phyloP scores from a whole-genome alignment of 768 basidiomycete species.

The Fibroporia radiculosa region DNA sequence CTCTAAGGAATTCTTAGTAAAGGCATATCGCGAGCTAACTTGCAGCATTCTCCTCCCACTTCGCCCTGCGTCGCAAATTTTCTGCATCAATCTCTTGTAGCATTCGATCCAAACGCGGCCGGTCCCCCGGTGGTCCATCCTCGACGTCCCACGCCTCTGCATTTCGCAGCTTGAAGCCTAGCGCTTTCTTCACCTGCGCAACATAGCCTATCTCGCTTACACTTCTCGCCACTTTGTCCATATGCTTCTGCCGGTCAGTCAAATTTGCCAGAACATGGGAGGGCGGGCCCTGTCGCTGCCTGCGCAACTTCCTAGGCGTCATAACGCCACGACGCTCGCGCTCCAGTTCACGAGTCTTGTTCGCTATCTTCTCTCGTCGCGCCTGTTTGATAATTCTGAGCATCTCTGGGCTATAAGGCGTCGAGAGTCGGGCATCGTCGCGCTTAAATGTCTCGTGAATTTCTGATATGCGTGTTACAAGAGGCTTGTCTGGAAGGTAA shows the following conservation, averaged over 20 bases:
- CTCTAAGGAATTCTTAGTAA: too few relatives aligned
- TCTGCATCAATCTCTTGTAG: conserved; percentile 22
- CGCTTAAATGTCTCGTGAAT: conserved; percentile 29
- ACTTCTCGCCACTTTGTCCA: conserved; percentile 43
- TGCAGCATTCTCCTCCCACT: not conserved
- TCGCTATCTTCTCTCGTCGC: conserved; percentile 48
- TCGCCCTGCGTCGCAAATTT: conserved; percentile 18
- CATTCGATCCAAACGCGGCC: conserved; percentile 20
- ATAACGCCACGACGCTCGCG: conserved; percentile 63
- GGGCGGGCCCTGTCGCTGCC: conserved; percentile 52
- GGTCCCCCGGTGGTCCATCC: conserved; percentile 21
- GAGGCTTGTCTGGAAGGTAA: not conserved
- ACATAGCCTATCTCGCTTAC: conserved; percentile 66
- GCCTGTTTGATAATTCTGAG: conserved; percentile 45
- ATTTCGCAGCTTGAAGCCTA: conserved; percentile 42
- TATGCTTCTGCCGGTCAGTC: conserved; percentile 35
- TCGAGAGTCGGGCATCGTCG: conserved; percentile 34
- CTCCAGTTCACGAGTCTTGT: conserved; percentile 54
- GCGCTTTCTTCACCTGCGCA: conserved; percentile 49
- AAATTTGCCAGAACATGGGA: conserved; percentile 49
- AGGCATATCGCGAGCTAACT: too few relatives aligned
- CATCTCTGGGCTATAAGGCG: conserved; percentile 41
- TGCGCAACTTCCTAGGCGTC: conserved; percentile 35
- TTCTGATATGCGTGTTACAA: not conserved
- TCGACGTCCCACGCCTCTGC: conserved; percentile 28